Percentiles rank a stretch among this genome's conserved stretches.
Conservation (phyloP, 805 yeast species). For the Sungouiella blattae region DNA sequence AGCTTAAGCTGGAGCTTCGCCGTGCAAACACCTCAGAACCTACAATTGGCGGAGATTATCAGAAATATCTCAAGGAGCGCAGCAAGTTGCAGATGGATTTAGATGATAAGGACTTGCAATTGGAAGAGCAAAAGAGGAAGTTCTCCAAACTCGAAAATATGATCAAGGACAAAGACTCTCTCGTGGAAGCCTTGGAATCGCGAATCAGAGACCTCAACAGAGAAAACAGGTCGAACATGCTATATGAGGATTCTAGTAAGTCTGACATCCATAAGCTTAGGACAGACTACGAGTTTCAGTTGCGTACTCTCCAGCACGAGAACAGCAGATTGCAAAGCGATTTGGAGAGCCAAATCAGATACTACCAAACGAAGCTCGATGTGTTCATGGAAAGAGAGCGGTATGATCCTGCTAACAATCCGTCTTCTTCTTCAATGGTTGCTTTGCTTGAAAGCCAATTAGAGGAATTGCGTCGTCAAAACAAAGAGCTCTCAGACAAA, state of each 20-base stretch:
- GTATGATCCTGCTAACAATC: slow-evolving; percentile 1
- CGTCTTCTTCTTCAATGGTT: slow-evolving; percentile 11
- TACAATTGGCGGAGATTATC: slow-evolving; percentile 9
- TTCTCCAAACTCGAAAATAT: slow-evolving; percentile 12
- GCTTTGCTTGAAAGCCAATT: slow-evolving; percentile 31
- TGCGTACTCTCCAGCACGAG: slow-evolving; percentile 36
- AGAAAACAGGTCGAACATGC: slow-evolving; percentile 15
- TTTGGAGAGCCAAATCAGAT: slow-evolving; percentile 32
- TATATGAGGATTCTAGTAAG: slow-evolving; percentile 2
- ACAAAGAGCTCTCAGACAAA: slow-evolving; percentile 22
- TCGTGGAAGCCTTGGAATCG: slow-evolving; percentile 28
- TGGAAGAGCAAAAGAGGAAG: slow-evolving; percentile 19
- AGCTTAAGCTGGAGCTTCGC: slow-evolving; percentile 35
- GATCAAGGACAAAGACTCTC: slow-evolving; percentile 34
- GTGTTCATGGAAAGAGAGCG: slow-evolving; percentile 15
- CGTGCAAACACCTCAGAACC: slow-evolving; percentile 16
- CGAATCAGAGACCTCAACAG: slow-evolving; percentile 31
- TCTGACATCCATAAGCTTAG: slow-evolving; percentile 21
- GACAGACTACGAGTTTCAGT: slow-evolving; percentile 34
- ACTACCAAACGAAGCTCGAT: slow-evolving; percentile 28
- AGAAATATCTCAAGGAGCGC: slow-evolving; percentile 21
- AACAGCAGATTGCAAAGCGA: slow-evolving; percentile 32
- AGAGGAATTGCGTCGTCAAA: slow-evolving; percentile 26
- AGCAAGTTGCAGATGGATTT: slow-evolving; percentile 36
- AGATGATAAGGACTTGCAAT: slow-evolving; percentile 13